phyloP scores from a whole-genome alignment of 805 yeast species.

The Wickerhamomyces sydowiorum region DNA sequence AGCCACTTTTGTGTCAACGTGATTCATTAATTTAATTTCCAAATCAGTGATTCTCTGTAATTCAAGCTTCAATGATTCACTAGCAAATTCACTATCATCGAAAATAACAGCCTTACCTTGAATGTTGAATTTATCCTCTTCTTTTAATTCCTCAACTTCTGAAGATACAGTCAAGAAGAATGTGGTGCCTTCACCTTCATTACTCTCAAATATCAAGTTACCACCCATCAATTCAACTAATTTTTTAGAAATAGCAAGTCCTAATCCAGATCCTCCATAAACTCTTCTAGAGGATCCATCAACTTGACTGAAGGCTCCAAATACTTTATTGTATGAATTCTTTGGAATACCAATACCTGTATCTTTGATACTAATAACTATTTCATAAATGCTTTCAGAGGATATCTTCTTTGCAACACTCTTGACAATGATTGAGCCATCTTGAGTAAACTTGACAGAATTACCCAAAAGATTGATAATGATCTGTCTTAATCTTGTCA shows the following conservation, averaged over 20 bases:
- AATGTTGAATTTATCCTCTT: neutral
- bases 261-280: conserved; percentile 88
- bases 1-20: neutral
- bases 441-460: conserved; percentile 78
- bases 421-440: conserved; percentile 72
- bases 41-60: conserved; percentile 3
- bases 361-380: conserved; percentile 79
- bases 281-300: conserved; percentile 89
- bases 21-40: conserved; percentile 2
- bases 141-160: neutral
- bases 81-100: conserved; percentile 1
- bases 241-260: conserved; percentile 79
- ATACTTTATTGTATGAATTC: conserved; percentile 75
- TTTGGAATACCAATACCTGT: conserved; percentile 85
- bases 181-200: conserved; percentile 73
- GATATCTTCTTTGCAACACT: conserved; percentile 42
- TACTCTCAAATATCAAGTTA: conserved; percentile 77
- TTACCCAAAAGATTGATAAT: conserved; percentile 80
- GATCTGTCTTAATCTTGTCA: conserved; percentile 78
- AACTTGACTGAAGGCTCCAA: conserved; percentile 87
- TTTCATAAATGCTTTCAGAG: conserved; percentile 32
- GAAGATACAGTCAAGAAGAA: conserved; percentile 67
- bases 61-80: conserved; percentile 8
- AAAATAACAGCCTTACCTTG: conserved; percentile 7
- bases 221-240: conserved; percentile 88